These are phyloP conservation scores for Xylariales sp. DNA, from an alignment of 2,329 filamentous ascomycete species.

Conservation along the genomic window DNA sequence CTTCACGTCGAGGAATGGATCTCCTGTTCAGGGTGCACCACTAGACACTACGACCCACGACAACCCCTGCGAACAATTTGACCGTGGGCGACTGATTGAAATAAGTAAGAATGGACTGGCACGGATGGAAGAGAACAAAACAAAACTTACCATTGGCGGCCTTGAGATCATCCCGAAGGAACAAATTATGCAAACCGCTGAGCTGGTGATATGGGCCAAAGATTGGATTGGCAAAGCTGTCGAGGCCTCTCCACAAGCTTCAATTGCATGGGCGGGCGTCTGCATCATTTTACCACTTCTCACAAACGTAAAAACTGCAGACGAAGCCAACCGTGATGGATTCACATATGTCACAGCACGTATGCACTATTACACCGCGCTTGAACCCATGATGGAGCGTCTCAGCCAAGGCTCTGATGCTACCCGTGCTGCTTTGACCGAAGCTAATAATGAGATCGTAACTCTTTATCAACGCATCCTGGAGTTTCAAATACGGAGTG, in stretches of 20 bases:
- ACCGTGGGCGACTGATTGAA: too few relatives aligned
- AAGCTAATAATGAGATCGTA: slow-evolving; percentile 14
- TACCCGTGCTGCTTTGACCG: slow-evolving; percentile 7
- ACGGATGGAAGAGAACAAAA: too few relatives aligned
- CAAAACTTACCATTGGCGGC: too few relatives aligned
- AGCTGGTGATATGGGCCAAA: too few relatives aligned
- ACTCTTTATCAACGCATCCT: slow-evolving; percentile 27
- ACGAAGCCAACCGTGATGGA: slow-evolving; percentile 24
- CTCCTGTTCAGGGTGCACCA: too few relatives aligned
- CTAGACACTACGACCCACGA: too few relatives aligned
- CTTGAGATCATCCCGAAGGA: too few relatives aligned
- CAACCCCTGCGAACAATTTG: too few relatives aligned
- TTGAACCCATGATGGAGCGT: slow-evolving; percentile 17
- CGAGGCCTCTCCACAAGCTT: slow-evolving; percentile 24
- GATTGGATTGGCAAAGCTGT: slow-evolving; percentile 18
- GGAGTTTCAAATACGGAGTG: slow-evolving; percentile 28
- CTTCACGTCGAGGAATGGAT: too few relatives aligned
- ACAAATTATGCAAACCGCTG: too few relatives aligned
- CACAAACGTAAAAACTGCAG: slow-evolving; percentile 20
- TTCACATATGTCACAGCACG: slow-evolving; percentile 27
- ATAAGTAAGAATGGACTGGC: too few relatives aligned
- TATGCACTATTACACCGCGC: slow-evolving; percentile 25
- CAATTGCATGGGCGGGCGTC: slow-evolving; percentile 29
- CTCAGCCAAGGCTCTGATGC: slow-evolving; percentile 11
- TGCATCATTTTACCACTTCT: slow-evolving; percentile 30